phyloP scores from a whole-genome alignment of 139 green algal genomes.

The Pleodorina starrii region DNA sequence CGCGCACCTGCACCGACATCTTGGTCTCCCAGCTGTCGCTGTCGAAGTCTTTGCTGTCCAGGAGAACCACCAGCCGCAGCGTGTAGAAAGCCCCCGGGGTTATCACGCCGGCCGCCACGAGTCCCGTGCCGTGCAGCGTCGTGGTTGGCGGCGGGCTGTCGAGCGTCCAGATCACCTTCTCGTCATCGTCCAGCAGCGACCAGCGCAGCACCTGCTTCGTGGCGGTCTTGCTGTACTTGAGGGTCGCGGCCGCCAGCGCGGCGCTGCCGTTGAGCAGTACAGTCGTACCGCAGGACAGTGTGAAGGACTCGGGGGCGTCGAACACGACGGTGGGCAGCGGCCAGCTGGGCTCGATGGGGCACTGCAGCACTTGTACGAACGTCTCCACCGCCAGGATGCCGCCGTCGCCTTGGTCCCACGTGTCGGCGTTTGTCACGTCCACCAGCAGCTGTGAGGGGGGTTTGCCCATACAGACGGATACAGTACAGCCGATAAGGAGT shows the following conservation, averaged over 20 bases:
- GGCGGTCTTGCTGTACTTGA: background rate
- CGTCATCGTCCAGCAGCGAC: background rate
- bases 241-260: background rate
- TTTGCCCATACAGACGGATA: no score
- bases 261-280: background rate
- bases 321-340: background rate
- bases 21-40: slow-evolving; percentile 26
- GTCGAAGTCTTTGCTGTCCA: background rate
- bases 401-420: slow-evolving; percentile 14
- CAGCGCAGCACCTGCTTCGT: background rate
- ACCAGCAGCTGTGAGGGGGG: background rate
- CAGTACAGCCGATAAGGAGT: no score
- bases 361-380: slow-evolving; percentile 1
- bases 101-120: background rate
- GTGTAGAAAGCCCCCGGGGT: background rate
- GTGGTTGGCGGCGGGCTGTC: background rate
- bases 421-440: background rate
- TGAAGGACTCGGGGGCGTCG: background rate
- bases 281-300: background rate
- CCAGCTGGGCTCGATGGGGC: background rate
- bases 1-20: background rate
- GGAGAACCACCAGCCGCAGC: background rate
- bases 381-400: background rate
- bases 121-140: background rate
- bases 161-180: background rate